A percentile compares a stretch with the other conserved stretches of the same genome.
phyloP scores from a whole-genome alignment of 208 protist species.

The Leishmania guyanensis region DNA sequence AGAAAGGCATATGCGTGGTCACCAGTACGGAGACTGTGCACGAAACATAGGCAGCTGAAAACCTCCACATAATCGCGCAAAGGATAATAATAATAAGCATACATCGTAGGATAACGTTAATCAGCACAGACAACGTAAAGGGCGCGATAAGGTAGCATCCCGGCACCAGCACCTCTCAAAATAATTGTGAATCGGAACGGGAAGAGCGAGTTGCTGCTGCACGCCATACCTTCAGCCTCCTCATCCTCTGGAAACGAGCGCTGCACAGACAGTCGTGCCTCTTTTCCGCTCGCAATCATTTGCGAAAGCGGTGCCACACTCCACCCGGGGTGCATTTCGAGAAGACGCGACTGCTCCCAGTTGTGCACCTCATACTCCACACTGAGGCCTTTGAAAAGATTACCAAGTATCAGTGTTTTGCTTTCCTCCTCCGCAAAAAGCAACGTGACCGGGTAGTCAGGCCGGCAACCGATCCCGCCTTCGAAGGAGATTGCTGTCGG shows the following conservation, averaged over 20 bases:
- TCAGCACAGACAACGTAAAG: slow-evolving; percentile 32
- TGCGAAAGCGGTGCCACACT: slow-evolving; percentile 13
- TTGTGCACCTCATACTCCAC: slow-evolving; percentile 26
- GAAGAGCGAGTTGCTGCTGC: slow-evolving; percentile 10
- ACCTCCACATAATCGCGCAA: neutral
- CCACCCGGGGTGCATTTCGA: slow-evolving; percentile 15
- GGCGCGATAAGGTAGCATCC: neutral
- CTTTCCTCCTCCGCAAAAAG: slow-evolving; percentile 22
- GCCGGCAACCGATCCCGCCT: slow-evolving; percentile 25
- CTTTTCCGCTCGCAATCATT: slow-evolving; percentile 12
- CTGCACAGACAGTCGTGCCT: slow-evolving; percentile 18
- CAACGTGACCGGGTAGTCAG: slow-evolving; percentile 24
- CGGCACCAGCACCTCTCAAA: slow-evolving; percentile 26
- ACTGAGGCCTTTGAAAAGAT: slow-evolving; percentile 21
- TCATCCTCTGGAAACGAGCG: neutral
- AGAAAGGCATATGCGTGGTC: neutral
- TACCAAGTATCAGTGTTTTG: slow-evolving; percentile 30
- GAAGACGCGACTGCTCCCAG: slow-evolving; percentile 30
- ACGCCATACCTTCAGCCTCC: neutral
- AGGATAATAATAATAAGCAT: neutral
- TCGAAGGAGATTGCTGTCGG: slow-evolving; percentile 21
- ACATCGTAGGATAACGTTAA: neutral
- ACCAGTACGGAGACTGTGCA: neutral
- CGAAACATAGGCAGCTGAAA: neutral
- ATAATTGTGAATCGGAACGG: slow-evolving; percentile 30